Evolutionary conservation across 2,329 filamentous ascomycete species (phyloP), one percentile per base, ranked within the genome.

Genomic region (Fusarium haematococcum): DNA sequence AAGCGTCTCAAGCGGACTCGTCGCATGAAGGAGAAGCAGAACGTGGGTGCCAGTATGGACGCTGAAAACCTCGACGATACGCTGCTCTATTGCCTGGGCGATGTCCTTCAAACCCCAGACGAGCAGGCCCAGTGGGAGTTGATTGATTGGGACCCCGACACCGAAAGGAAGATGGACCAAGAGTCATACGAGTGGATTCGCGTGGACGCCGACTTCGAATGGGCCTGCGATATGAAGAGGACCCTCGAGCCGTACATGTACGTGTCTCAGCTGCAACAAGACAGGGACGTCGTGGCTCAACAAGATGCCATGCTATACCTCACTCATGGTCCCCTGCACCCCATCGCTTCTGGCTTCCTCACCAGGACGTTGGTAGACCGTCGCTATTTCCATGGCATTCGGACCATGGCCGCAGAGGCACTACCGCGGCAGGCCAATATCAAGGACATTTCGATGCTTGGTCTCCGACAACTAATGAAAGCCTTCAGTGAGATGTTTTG

Each of bases 151-250:
- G 92, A 94, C 57, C 90, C 93, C 69, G 94, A 97, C 65, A 94
- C 96, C 18, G 95, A 98, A 82, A 89, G 93, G 39, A 92, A 91
- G 78, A 98, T 99, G 95, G 95, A 97, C 66, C 91, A 95, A 74
- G 97, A 99, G 81, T 97, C 95, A 0, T 99, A 98, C 79, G 97
- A 99, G 81, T 99, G 97, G 97, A 97, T 99, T 77, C 93, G 97
- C 23, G 94, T 98, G 84, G 97, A 99, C 82, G 95, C 96, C 18
- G 97, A 99, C 83, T 98, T 98, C 76, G 97, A 99, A 82, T 99
- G 97, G 97, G 92, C 98, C 67, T 97, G 94, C 83, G 92, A 92
- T 75, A 94, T 97, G 83, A 92, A 93, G 70, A 87, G 89, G 13
- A 92, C 92, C 73, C 95, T 98, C 88, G 95, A 95, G 54, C 91